phyloP scores from a whole-genome alignment of 1,139 yeast species.

The Arxiozyma bovina region DNA sequence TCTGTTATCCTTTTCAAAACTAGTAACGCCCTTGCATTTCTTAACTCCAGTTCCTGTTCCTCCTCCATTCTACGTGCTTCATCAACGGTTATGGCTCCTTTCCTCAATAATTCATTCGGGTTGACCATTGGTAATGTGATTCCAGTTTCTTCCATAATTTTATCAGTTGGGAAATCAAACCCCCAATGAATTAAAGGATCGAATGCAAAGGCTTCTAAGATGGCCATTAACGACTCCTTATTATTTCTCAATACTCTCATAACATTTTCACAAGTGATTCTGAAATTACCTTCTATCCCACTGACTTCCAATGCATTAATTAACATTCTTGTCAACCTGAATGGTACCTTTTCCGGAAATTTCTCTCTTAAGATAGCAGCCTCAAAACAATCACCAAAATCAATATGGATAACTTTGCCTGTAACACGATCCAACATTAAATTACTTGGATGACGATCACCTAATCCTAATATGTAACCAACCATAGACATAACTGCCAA shows the following conservation, averaged over 20 bases:
- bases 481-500: slow-evolving; percentile 98
- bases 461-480: slow-evolving; percentile 90
- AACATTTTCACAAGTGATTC: slow-evolving; percentile 94
- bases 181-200: slow-evolving; percentile 99
- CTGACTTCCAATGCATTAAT: slow-evolving; percentile 99
- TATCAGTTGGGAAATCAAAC: slow-evolving; percentile 80
- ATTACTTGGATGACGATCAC: slow-evolving; percentile 97
- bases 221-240: slow-evolving; percentile 95
- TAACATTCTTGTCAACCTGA: slow-evolving; percentile 91
- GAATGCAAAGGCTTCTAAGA: slow-evolving; percentile 94
- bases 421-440: slow-evolving; percentile 89
- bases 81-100: slow-evolving; percentile 66
- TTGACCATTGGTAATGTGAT: slow-evolving; percentile 56
- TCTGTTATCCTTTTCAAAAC: slow-evolving; percentile 90
- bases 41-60: slow-evolving; percentile 69
- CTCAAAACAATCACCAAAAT: slow-evolving; percentile 98
- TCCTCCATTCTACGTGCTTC: slow-evolving; percentile 64
- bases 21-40: slow-evolving; percentile 86
- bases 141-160: slow-evolving; percentile 66
- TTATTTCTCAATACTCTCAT: slow-evolving; percentile 91
- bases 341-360: slow-evolving; percentile 97
- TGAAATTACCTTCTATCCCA: slow-evolving; percentile 94
- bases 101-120: slow-evolving; percentile 58
- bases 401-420: slow-evolving; percentile 94
- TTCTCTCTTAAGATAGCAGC: slow-evolving; percentile 95